These are phyloP conservation scores for Cercospora sp. DNA, from an alignment of 2,329 filamentous ascomycete species.

Conservation along the genomic window DNA sequence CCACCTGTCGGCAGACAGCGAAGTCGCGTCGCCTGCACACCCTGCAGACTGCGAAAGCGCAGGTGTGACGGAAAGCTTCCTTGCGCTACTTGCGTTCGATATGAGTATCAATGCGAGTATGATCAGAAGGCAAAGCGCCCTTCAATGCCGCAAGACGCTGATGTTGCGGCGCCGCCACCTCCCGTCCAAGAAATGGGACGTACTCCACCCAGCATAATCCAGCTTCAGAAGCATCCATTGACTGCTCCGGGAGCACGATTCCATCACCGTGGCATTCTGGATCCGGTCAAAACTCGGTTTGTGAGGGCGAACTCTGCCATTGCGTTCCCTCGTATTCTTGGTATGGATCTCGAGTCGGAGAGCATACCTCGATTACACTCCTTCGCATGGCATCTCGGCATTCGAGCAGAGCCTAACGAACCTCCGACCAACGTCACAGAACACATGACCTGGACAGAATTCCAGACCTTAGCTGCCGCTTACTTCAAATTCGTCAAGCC, in stretches of 20 bases:
- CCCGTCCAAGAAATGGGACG: conserved; percentile 26
- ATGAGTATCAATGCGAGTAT: conserved; percentile 41
- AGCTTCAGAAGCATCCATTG: conserved; percentile 37
- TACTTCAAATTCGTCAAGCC: conserved; percentile 57
- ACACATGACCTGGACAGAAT: conserved; percentile 34
- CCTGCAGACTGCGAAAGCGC: conserved; percentile 36
- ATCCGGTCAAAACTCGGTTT: conserved; percentile 39
- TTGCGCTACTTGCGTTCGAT: conserved; percentile 39
- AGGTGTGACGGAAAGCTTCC: conserved; percentile 38
- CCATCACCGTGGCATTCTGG: conserved; percentile 40
- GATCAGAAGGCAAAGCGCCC: conserved; percentile 33
- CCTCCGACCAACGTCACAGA: conserved; percentile 30
- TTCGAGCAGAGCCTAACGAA: conserved; percentile 33
- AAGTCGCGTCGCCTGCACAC: conserved; percentile 38
- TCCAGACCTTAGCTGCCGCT: conserved; percentile 37
- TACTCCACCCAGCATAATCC: conserved; percentile 34
- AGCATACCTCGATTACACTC: conserved; percentile 56
- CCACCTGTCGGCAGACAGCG: conserved; percentile 35
- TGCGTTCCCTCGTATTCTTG: conserved; percentile 56
- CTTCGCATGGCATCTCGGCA: conserved; percentile 55
- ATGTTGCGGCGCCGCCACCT: conserved; percentile 29
- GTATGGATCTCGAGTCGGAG: conserved; percentile 55
- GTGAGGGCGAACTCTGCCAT: conserved; percentile 47
- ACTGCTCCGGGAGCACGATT: conserved; percentile 40
- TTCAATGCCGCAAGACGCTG: conserved; percentile 30